Percentiles rank a stretch among this genome's conserved stretches.
phyloP scores from a whole-genome alignment of 352 stramenopile genomes.

The Phytophthora sp. region DNA sequence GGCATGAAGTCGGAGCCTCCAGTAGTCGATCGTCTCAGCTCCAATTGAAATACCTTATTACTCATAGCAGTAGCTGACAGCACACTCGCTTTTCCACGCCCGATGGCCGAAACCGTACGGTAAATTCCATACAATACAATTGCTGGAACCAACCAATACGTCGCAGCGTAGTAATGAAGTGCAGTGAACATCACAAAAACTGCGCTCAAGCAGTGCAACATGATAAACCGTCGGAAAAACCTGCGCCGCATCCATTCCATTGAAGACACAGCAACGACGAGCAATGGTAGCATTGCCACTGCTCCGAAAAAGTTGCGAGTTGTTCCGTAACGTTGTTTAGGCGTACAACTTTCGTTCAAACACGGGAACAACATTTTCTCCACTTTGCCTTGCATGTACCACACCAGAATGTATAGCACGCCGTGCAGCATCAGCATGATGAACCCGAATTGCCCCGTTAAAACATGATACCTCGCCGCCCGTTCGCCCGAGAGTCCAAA shows the following conservation, averaged over 20 bases:
- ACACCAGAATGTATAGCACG: conserved; percentile 58
- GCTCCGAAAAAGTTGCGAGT: conserved; percentile 70
- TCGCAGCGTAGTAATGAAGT: conserved; percentile 74
- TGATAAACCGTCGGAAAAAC: conserved; percentile 61
- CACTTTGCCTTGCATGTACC: conserved; percentile 59
- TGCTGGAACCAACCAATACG: conserved; percentile 61
- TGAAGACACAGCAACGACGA: conserved; percentile 49
- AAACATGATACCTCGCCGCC: conserved; percentile 65
- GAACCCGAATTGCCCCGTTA: conserved; percentile 60
- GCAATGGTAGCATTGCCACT: conserved; percentile 49
- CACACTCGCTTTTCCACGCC: conserved; percentile 47
- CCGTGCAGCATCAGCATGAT: conserved; percentile 54
- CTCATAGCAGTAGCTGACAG: conserved; percentile 44
- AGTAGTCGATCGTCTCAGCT: conserved; percentile 45
- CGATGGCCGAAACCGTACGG: conserved; percentile 52
- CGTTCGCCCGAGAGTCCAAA: conserved; percentile 63
- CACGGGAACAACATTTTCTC: conserved; percentile 64
- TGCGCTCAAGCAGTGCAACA: conserved; percentile 58
- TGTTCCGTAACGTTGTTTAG: conserved; percentile 56
- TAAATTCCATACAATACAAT: conserved; percentile 71
- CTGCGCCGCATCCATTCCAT: conserved; percentile 55
- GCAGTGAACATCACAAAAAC: conserved; percentile 52
- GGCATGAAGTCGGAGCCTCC: conserved; percentile 43
- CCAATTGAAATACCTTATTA: conserved; percentile 62
- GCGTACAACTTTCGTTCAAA: conserved; percentile 36